A percentile compares a stretch with the other conserved stretches of the same genome.
Evolutionary conservation across 805 yeast genomes (phyloP).

Genomic region (Ogataea saltuana): DNA sequence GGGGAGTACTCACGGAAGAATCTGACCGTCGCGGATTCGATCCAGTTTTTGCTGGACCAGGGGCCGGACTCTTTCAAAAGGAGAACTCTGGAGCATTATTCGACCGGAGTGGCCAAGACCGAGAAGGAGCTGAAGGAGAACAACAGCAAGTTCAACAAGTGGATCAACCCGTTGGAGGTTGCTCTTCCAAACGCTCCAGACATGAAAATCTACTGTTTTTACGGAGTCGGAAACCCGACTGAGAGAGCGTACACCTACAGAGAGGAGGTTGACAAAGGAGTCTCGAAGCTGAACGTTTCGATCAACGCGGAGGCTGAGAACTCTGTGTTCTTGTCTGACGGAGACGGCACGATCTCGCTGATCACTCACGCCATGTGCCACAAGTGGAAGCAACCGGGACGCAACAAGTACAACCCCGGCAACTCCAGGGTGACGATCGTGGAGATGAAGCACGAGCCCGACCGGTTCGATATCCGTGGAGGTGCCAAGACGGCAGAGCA

Average conservation of each 20-base stretch:
- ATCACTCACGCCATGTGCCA: constrained; percentile 90
- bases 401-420: constrained; percentile 79
- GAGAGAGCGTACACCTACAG: constrained; percentile 89
- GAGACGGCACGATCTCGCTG: constrained; percentile 93
- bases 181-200: constrained; percentile 93
- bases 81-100: constrained; percentile 68
- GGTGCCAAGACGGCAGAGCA: constrained; percentile 98
- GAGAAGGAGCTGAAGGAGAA: constrained; percentile 60
- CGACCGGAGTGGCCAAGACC: constrained; percentile 72
- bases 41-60: constrained; percentile 61
- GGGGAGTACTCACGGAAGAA: constrained; percentile 49
- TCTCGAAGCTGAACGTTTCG: constrained; percentile 61
- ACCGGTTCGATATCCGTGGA: constrained; percentile 89
- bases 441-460: constrained; percentile 93
- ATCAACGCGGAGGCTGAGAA: constrained; percentile 63
- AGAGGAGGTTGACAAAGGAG: constrained; percentile 57
- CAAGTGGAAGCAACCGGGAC: constrained; percentile 37
- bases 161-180: constrained; percentile 95
- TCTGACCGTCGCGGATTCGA: constrained; percentile 64
- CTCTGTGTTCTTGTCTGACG: constrained; percentile 85
- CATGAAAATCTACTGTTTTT: constrained; percentile 83
- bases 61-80: constrained; percentile 77
- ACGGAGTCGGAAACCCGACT: constrained; percentile 96
- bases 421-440: constrained; percentile 71
- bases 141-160: constrained; percentile 70